Conservation (phyloP, 2,329 filamentous ascomycete species). For the Apiospora arundinis region DNA sequence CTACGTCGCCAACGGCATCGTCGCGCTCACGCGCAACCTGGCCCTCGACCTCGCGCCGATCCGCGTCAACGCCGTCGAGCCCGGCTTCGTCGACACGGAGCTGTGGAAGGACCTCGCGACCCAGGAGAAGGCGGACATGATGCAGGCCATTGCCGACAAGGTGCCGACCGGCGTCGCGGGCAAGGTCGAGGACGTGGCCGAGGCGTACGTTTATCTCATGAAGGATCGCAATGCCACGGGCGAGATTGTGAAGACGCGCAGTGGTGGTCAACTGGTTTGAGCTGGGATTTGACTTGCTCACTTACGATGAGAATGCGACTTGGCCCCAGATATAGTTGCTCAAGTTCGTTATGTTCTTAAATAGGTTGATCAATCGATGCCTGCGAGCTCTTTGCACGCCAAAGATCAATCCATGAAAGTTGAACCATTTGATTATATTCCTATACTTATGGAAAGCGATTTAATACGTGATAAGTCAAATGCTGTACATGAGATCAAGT, state of each 20-base stretch:
- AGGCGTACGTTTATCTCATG: conserved; percentile 40
- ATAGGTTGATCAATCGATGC: no score
- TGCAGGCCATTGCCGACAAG: conserved; percentile 26
- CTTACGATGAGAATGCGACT: no score
- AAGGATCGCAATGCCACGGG: conserved; percentile 38
- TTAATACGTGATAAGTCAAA: no score
- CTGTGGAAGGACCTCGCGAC: conserved; percentile 32
- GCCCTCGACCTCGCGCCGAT: conserved; percentile 38
- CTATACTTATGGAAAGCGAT: no score
- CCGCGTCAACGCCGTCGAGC: conserved; percentile 40
- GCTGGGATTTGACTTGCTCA: background rate
- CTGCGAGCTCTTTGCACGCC: no score
- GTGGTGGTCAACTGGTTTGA: conserved; percentile 33
- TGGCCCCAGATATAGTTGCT: no score
- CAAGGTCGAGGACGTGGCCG: conserved; percentile 35
- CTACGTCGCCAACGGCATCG: conserved; percentile 33
- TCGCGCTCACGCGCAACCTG: conserved; percentile 36
- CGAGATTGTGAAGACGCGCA: conserved; percentile 37
- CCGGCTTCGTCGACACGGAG: conserved; percentile 35
- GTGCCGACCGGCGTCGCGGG: conserved; percentile 32
- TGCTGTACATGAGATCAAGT: no score
- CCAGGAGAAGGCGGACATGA: conserved; percentile 26
- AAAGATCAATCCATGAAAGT: no score
- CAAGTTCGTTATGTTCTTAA: no score
- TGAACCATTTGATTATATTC: no score